A percentile compares a stretch with the other conserved stretches of the same genome.
Conservation (phyloP, 495 filamentous ascomycete species). For the Penicillium daleae region DNA sequence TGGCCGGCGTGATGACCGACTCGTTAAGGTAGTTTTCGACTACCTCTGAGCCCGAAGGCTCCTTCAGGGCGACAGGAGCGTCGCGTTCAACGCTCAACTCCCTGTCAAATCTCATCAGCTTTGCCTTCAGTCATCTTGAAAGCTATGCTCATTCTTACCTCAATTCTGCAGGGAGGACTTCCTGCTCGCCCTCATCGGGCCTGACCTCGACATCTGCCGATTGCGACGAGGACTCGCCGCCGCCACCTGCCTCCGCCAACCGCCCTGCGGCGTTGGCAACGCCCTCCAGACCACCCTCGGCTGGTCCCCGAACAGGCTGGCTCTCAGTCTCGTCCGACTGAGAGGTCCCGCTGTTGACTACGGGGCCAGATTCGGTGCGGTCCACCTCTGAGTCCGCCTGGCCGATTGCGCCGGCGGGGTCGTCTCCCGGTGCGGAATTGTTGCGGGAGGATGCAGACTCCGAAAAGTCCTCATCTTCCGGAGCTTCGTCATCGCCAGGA, state of each 20-base stretch:
- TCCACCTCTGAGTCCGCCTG: not conserved
- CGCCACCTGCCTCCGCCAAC: not conserved
- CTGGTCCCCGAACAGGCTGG: not conserved
- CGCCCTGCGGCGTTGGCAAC: not conserved
- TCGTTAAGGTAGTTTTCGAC: not conserved
- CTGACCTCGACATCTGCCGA: not conserved
- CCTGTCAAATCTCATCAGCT: conserved; percentile 5
- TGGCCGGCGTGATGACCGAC: not conserved
- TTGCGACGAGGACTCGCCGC: not conserved
- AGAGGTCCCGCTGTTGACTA: not conserved
- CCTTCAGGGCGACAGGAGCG: not conserved
- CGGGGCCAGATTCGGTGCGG: not conserved
- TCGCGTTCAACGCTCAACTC: not conserved
- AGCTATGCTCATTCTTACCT: conserved; percentile 1
- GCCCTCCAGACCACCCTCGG: not conserved
- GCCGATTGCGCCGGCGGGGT: not conserved
- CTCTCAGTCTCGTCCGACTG: not conserved
- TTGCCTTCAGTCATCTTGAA: not conserved
- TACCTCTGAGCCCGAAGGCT: not conserved
- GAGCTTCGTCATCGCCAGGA: not conserved
- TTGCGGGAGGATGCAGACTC: not conserved
- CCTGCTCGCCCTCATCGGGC: not conserved
- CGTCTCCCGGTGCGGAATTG: no score
- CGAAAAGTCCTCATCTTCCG: not conserved
- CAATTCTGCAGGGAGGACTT: not conserved